A percentile compares a stretch with the other conserved stretches of the same genome.
Conservation (phyloP, 2,329 filamentous ascomycete species). For the Amphichorda felina region DNA sequence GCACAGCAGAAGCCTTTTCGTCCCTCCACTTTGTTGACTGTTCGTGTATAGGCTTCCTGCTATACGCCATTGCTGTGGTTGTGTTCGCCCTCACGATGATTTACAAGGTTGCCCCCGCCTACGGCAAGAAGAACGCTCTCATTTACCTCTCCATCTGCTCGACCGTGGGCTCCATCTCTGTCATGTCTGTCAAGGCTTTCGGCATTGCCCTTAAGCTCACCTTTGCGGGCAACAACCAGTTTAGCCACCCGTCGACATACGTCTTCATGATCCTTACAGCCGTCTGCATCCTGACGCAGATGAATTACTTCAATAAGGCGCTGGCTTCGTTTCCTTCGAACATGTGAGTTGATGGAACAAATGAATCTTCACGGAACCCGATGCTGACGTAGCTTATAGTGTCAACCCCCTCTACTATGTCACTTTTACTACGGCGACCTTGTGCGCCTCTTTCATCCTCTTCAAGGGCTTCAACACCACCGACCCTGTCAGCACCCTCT, state of each 20-base stretch:
- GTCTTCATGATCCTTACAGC: constrained; percentile 89
- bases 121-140: constrained; percentile 91
- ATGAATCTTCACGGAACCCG: neutral
- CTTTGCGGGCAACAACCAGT: constrained; percentile 87
- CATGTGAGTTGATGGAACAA: constrained; percentile 53
- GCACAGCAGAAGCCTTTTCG: neutral
- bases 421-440: constrained; percentile 88
- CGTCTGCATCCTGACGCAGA: constrained; percentile 94
- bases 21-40: too few relatives aligned
- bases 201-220: constrained; percentile 96
- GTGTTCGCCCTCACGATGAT: constrained; percentile 91
- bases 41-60: constrained; percentile 58
- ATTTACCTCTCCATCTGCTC: constrained; percentile 98
- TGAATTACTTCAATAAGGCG: constrained; percentile 99
- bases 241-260: constrained; percentile 88
- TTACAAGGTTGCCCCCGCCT: constrained; percentile 77
- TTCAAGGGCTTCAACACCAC: constrained; percentile 95
- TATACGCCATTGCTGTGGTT: constrained; percentile 72
- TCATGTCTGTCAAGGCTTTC: constrained; percentile 99
- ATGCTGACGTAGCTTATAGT: constrained; percentile 31
- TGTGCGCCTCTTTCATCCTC: constrained; percentile 90
- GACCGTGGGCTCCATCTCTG: constrained; percentile 89
- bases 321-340: constrained; percentile 94
- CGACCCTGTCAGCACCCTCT: constrained; percentile 83
- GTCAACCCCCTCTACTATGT: constrained; percentile 97